phyloP scores from a whole-genome alignment of 257 asterid genomes.

The Nicotiana benthamiana region DNA sequence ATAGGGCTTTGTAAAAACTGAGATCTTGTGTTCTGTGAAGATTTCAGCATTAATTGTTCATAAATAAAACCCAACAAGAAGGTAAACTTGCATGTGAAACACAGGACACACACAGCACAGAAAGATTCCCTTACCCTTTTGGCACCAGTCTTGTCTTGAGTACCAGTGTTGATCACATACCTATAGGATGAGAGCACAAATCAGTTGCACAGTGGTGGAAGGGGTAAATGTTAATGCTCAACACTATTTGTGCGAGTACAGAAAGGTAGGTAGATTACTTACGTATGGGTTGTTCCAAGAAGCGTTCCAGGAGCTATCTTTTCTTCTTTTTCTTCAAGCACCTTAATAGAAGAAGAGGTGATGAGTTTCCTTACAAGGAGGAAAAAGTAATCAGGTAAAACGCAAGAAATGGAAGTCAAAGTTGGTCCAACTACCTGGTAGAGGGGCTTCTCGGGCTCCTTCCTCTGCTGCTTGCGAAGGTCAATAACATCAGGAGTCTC shows the following conservation, averaged over 20 bases:
- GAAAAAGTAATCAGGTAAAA: background rate
- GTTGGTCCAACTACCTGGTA: conserved; percentile 51
- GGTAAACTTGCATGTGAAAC: background rate
- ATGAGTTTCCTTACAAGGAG: background rate
- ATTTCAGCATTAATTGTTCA: background rate
- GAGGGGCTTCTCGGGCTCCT: conserved; percentile 97
- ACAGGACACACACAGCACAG: background rate
- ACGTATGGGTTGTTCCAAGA: conserved; percentile 85
- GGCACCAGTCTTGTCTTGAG: conserved; percentile 89
- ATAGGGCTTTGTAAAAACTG: background rate
- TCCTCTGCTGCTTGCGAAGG: conserved; percentile 97
- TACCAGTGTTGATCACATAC: conserved; percentile 76
- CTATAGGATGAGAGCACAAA: conserved; percentile 30
- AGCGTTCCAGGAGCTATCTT: conserved; percentile 76
- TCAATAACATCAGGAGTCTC: conserved; percentile 99
- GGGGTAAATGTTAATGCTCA: background rate
- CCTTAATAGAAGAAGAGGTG: conserved; percentile 32
- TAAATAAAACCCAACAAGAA: background rate
- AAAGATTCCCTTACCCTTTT: conserved; percentile 54
- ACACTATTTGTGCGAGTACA: background rate
- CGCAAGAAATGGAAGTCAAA: background rate
- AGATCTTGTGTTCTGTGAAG: background rate
- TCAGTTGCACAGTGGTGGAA: conserved; percentile 1
- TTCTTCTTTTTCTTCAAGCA: conserved; percentile 91
- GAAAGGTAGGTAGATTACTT: conserved; percentile 14